Conservation (phyloP, 2,329 filamentous ascomycete species). For the Alternaria panax region DNA sequence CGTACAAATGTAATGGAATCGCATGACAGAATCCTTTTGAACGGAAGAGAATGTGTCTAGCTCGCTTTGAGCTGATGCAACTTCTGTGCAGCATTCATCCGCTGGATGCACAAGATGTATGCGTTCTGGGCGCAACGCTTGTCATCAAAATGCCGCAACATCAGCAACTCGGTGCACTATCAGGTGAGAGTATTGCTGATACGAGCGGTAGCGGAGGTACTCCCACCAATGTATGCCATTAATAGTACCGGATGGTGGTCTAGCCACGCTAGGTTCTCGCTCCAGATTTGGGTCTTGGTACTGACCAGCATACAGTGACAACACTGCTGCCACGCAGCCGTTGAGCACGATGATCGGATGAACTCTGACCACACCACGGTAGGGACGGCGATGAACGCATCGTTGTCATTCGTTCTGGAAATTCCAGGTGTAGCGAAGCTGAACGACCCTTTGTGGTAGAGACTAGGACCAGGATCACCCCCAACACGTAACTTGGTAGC, state of each 20-base stretch:
- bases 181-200: neutral
- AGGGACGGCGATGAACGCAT: neutral
- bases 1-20: neutral
- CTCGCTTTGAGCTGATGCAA: neutral
- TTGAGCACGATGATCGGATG: neutral
- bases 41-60: neutral
- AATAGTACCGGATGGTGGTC: conserved; percentile 1
- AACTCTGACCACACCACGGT: neutral
- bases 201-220: neutral
- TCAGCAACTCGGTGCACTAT: neutral
- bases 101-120: neutral
- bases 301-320: neutral
- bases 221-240: neutral
- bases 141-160: neutral
- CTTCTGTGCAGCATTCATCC: neutral
- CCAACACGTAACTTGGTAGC: neutral
- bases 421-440: neutral
- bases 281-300: neutral
- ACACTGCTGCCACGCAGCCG: neutral
- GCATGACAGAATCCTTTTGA: neutral
- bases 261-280: neutral
- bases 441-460: neutral
- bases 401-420: neutral
- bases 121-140: neutral
- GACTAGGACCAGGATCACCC: neutral